Conservation (phyloP, 2,329 filamentous ascomycete genomes). For the Polychaeton citri region DNA sequence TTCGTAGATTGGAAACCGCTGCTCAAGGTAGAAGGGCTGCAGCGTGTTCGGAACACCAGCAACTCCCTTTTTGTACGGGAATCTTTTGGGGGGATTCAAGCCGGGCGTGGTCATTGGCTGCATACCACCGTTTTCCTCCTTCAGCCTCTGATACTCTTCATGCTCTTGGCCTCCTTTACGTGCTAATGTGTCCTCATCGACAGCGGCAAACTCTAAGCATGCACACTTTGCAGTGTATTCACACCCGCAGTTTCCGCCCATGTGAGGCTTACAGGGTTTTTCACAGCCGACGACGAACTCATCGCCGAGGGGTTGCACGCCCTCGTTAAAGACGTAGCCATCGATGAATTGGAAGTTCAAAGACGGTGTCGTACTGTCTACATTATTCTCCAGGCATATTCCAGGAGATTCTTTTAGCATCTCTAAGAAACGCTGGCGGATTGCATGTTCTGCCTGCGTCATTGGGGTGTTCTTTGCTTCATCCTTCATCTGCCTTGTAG, state of each 20-base stretch:
- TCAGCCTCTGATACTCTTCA: slow-evolving; percentile 9
- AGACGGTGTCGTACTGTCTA: slow-evolving; percentile 43
- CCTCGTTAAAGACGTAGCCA: slow-evolving; percentile 43
- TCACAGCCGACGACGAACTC: slow-evolving; percentile 53
- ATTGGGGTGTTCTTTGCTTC: slow-evolving; percentile 17
- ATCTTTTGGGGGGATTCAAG: slow-evolving; percentile 31
- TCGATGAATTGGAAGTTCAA: slow-evolving; percentile 57
- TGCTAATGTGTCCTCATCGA: slow-evolving; percentile 27
- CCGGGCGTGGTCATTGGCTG: slow-evolving; percentile 19
- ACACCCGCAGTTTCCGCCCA: slow-evolving; percentile 42
- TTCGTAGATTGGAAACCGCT: slow-evolving; percentile 53
- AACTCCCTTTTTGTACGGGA: slow-evolving; percentile 45
- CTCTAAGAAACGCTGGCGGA: slow-evolving; percentile 26
- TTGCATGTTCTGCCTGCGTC: slow-evolving; percentile 19
- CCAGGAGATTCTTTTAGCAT: slow-evolving; percentile 16
- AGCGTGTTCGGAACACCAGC: slow-evolving; percentile 10
- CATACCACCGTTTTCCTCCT: slow-evolving; percentile 11
- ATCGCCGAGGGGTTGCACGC: slow-evolving; percentile 45
- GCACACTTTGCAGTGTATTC: slow-evolving; percentile 50
- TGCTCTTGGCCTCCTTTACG: slow-evolving; percentile 10
- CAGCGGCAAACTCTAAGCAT: slow-evolving; percentile 52
- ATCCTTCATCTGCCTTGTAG: slow-evolving; percentile 23
- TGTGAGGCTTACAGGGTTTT: slow-evolving; percentile 42
- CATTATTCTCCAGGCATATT: slow-evolving; percentile 37
- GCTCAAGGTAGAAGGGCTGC: slow-evolving; percentile 28